Conservation (phyloP, 306 rosid genomes). For the Glycyrrhiza uralensis region DNA sequence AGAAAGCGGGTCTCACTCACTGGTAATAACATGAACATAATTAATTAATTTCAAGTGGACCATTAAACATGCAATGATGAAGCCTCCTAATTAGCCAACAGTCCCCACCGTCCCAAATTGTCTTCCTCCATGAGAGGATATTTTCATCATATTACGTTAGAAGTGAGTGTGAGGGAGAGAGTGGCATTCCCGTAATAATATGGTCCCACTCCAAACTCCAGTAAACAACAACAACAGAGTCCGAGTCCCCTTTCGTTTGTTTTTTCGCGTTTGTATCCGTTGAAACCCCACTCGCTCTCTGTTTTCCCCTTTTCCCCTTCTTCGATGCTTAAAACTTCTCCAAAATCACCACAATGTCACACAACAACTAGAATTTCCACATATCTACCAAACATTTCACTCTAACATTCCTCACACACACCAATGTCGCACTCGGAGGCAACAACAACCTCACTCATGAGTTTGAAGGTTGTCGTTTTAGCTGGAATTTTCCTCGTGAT, state of each 20-base stretch:
- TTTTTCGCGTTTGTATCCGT: conserved; percentile 49
- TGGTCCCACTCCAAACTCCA: conserved; percentile 19
- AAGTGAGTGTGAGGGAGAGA: too few relatives aligned
- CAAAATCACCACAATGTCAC: neutral
- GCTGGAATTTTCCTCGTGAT: conserved; percentile 38
- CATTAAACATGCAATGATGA: conserved; percentile 13
- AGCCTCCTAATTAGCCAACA: neutral
- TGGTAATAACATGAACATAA: neutral
- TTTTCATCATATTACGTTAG: neutral
- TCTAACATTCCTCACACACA: neutral
- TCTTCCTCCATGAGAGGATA: neutral
- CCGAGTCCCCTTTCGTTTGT: neutral
- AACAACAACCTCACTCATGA: conserved; percentile 28
- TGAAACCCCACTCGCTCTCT: conserved; percentile 41
- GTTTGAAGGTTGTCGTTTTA: conserved; percentile 51
- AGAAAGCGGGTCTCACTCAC: too few relatives aligned
- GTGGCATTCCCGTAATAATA: neutral
- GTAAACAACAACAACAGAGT: conserved; percentile 17
- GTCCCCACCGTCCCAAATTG: conserved; percentile 10
- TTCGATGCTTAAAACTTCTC: neutral
- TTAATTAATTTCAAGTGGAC: conserved; percentile 1
- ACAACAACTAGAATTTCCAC: neutral
- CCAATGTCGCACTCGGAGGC: conserved; percentile 53
- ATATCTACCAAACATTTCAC: neutral
- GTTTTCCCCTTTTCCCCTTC: neutral